Base-by-base conservation (phyloP, 108 stramenopile species). In the Hondaea fermentalgiana region DNA sequence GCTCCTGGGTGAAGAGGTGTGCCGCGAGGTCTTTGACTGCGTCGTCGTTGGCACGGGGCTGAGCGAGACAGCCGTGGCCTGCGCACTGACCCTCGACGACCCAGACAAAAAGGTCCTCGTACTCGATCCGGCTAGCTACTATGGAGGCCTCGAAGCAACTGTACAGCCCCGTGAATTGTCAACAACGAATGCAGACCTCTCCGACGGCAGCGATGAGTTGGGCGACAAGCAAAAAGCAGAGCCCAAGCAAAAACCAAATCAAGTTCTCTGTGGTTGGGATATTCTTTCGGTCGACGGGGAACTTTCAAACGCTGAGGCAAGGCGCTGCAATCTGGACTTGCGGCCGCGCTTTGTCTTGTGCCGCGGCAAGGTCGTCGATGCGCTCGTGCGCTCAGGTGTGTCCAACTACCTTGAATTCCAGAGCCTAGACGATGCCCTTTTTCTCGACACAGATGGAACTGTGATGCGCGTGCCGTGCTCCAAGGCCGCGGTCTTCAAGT, bases 341-440 rank as follows among this genome's bases (percentile, higher is more conserved):
- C 88, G 92, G 5, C 95, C 96, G 5, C 76, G 76, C 19, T 88
- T 96, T 58, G 58, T 97, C 2, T 92, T 93, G 69, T 95, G 95
- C 5, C 89, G 91, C 5, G 96, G 96, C 10, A 87, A 91, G 44
- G 95, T 96, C 49, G 96, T 97, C 25, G 88, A 95, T 55, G 95
- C 95, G 3, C 90, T 97, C 88, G 58, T 97, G 21, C 90, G 89
- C 19, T 95, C 95, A 83, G 95, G 95, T 60, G 97, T 97, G 23
- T 91, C 95, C 42, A 95, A 96, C 17, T 97, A 97, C 89, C 91
- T 97, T 43, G 96, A 97, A 72, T 97, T 97, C 89, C 95, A 96
- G 90, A 90, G 93, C 71, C 57, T 96, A 0, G 93, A 96, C 87
- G 96, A 94, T 16, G 87, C 96, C 72, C 76, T 91, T 88, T 91